These are phyloP conservation scores for Aspergillus brasiliensis DNA, from an alignment of 2,329 filamentous ascomycete species.

Conservation along the genomic window DNA sequence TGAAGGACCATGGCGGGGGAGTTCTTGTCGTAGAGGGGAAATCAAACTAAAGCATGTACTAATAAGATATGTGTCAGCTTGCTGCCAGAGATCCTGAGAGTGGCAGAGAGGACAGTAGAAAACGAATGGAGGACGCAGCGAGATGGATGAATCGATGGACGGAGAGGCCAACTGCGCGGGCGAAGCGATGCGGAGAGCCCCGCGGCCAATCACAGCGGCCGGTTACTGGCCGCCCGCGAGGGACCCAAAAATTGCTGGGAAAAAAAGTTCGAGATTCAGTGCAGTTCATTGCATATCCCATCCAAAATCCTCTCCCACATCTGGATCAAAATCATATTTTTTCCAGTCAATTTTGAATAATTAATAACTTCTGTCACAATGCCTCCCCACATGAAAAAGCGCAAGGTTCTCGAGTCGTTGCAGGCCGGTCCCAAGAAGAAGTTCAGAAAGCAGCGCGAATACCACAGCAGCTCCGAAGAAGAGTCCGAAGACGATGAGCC, in stretches of 20 bases:
- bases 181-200: conserved; percentile 30
- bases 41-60: not conserved
- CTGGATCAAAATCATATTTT: not conserved
- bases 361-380: conserved; percentile 29
- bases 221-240: conserved; percentile 30
- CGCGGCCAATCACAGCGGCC: conserved; percentile 35
- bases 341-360: conserved; percentile 9
- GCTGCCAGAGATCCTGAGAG: not conserved
- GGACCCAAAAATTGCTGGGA: conserved; percentile 28
- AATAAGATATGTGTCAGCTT: not conserved
- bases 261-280: conserved; percentile 19
- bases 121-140: conserved; percentile 24
- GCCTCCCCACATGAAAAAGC: conserved; percentile 47
- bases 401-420: conserved; percentile 62
- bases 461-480: conserved; percentile 65
- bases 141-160: not conserved
- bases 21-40: too few relatives aligned
- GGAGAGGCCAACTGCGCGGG: conserved; percentile 12
- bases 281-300: not conserved
- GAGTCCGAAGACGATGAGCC: conserved; percentile 54
- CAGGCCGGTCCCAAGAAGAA: conserved; percentile 58
- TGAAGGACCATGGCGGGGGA: conserved; percentile 82
- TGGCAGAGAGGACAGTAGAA: conserved; percentile 11
- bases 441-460: conserved; percentile 63
- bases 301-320: conserved; percentile 2